Conservation (phyloP, 208 protist genomes). For the Trichomonas vaginalis region DNA sequence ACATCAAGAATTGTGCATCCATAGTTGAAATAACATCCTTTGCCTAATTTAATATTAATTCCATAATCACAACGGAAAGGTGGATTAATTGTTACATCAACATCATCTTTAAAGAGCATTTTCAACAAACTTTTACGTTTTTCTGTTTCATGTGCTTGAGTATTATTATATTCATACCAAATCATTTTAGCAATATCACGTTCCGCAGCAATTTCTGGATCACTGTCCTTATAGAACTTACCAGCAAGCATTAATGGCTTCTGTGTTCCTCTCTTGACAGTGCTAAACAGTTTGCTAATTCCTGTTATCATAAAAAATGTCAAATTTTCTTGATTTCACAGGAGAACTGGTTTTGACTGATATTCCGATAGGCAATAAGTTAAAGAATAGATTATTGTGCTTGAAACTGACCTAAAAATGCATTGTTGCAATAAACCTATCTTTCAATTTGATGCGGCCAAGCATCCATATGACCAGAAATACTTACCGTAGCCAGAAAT, state of each 20-base stretch:
- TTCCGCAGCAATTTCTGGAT: constrained; percentile 30
- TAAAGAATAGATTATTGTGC: too few relatives aligned
- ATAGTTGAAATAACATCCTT: constrained; percentile 49
- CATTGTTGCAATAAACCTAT: too few relatives aligned
- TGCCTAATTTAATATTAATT: constrained; percentile 47
- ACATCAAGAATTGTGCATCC: constrained; percentile 53
- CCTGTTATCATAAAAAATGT: too few relatives aligned
- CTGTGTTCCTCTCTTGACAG: neutral
- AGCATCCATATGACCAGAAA: too few relatives aligned
- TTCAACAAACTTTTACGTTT: constrained; percentile 18
- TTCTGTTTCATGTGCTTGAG: constrained; percentile 25
- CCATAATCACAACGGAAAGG: constrained; percentile 56
- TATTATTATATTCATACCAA: neutral
- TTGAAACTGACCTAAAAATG: too few relatives aligned
- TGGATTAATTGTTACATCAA: constrained; percentile 39
- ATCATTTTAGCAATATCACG: neutral
- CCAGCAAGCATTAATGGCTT: constrained; percentile 41
- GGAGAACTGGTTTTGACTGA: too few relatives aligned
- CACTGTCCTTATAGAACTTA: constrained; percentile 35
- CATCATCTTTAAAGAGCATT: neutral
- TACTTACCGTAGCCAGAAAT: too few relatives aligned
- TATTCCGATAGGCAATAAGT: too few relatives aligned
- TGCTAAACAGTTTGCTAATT: too few relatives aligned
- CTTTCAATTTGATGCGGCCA: too few relatives aligned
- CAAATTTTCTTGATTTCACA: too few relatives aligned